Conservation (phyloP, 2,329 filamentous ascomycete species). For the Exserohilum rostratum region DNA sequence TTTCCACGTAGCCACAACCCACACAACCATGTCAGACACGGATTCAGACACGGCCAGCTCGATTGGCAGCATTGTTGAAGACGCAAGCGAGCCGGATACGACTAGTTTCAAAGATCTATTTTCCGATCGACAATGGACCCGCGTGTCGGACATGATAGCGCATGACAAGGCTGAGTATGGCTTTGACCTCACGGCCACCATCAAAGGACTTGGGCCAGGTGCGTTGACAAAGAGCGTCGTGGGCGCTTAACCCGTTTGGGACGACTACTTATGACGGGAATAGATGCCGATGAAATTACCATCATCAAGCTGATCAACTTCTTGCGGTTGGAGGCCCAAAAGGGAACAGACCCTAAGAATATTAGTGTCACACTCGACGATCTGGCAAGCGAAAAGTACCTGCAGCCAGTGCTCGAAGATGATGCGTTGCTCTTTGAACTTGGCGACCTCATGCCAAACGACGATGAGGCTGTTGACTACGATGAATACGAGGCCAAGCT, state of each 20-base stretch:
- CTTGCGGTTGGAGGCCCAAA: slow-evolving; percentile 51
- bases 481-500: slow-evolving; percentile 48
- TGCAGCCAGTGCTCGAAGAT: slow-evolving; percentile 85
- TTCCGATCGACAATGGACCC: slow-evolving; percentile 40
- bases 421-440: slow-evolving; percentile 88
- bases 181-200: slow-evolving; percentile 34
- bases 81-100: slow-evolving; percentile 44
- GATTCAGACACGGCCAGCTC: slow-evolving; percentile 43
- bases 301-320: slow-evolving; percentile 55
- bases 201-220: slow-evolving; percentile 42
- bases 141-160: slow-evolving; percentile 34
- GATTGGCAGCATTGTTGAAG: slow-evolving; percentile 42
- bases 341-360: slow-evolving; percentile 50
- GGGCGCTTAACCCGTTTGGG: slow-evolving; percentile 23
- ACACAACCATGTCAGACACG: slow-evolving; percentile 36
- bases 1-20: not conserved
- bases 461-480: slow-evolving; percentile 38
- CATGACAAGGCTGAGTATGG: slow-evolving; percentile 36
- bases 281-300: slow-evolving; percentile 41
- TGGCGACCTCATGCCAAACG: slow-evolving; percentile 68
- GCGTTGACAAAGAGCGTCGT: slow-evolving; percentile 3
- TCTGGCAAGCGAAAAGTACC: slow-evolving; percentile 77
- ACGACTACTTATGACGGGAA: slow-evolving; percentile 18
- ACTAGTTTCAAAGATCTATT: slow-evolving; percentile 46
- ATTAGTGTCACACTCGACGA: slow-evolving; percentile 63